phyloP scores from a whole-genome alignment of 345 rosid genomes.

The Firmiana major region DNA sequence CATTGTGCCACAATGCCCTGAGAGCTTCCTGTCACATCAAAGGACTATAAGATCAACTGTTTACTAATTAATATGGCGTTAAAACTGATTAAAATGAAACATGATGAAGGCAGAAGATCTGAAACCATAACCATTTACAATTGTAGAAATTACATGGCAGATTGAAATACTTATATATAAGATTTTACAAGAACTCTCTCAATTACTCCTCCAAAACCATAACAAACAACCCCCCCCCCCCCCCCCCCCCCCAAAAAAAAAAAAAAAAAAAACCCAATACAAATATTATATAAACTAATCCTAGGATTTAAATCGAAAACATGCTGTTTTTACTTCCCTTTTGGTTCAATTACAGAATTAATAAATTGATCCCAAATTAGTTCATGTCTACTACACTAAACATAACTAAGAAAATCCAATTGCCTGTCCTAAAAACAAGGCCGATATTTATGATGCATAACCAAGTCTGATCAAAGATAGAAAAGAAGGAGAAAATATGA shows the following conservation, averaged over 20 bases:
- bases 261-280: no score
- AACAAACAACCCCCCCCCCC: background rate
- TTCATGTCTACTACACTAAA: background rate
- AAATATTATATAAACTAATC: background rate
- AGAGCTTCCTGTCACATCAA: slow-evolving; percentile 67
- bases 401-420: background rate
- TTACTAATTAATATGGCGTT: background rate
- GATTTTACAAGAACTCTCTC: background rate
- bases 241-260: no score
- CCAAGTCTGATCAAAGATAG: background rate
- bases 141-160: background rate
- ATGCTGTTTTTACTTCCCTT: background rate
- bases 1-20: slow-evolving; percentile 64
- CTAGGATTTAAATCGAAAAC: background rate
- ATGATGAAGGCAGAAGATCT: background rate
- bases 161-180: background rate
- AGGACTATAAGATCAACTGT: background rate
- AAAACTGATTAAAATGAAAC: background rate
- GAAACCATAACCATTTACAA: background rate
- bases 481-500: background rate
- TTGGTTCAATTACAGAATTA: background rate
- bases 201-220: background rate
- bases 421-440: background rate
- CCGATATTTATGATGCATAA: background rate
- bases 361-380: background rate